Percentiles rank a stretch among this genome's conserved stretches.
Conservation (phyloP, 148 eudicot genomes). For the Amaranthus hypochondriacus region DNA sequence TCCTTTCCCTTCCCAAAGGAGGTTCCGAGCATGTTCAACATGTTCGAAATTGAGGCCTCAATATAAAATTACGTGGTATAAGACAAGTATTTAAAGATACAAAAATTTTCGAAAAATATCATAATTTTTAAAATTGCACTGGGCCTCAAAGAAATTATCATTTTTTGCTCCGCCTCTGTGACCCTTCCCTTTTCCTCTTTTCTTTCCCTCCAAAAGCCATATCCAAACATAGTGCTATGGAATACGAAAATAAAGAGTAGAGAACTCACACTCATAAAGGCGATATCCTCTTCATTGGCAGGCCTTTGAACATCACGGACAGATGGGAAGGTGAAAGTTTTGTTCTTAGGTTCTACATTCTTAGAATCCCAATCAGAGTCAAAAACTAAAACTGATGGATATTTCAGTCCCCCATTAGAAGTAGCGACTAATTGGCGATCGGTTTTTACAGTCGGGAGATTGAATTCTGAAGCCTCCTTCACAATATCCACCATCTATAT, state of each 20-base stretch:
- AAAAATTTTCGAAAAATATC: no score
- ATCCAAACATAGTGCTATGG: no score
- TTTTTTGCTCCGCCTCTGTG: no score
- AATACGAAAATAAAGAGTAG: not conserved
- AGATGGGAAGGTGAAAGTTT: conserved; percentile 45
- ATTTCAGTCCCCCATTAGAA: conserved; percentile 57
- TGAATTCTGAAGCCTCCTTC: conserved; percentile 60
- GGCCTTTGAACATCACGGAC: conserved; percentile 46
- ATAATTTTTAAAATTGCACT: no score
- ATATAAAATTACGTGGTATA: no score
- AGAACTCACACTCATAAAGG: conserved; percentile 74
- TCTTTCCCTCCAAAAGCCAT: no score
- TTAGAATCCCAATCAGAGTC: conserved; percentile 48
- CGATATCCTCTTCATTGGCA: conserved; percentile 65
- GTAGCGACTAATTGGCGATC: conserved; percentile 63
- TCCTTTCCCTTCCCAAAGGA: no score
- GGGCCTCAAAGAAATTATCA: no score
- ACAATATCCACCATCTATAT: conserved; percentile 64
- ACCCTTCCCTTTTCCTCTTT: no score
- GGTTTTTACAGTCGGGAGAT: conserved; percentile 52
- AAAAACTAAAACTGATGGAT: conserved; percentile 70
- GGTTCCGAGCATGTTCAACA: no score
- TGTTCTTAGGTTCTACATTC: conserved; percentile 23
- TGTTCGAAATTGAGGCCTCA: no score
- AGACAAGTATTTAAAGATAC: no score